A percentile compares a stretch with the other conserved stretches of the same genome.
Conservation (phyloP, 2,329 filamentous ascomycete species). For the Hymenoscyphus scutula region DNA sequence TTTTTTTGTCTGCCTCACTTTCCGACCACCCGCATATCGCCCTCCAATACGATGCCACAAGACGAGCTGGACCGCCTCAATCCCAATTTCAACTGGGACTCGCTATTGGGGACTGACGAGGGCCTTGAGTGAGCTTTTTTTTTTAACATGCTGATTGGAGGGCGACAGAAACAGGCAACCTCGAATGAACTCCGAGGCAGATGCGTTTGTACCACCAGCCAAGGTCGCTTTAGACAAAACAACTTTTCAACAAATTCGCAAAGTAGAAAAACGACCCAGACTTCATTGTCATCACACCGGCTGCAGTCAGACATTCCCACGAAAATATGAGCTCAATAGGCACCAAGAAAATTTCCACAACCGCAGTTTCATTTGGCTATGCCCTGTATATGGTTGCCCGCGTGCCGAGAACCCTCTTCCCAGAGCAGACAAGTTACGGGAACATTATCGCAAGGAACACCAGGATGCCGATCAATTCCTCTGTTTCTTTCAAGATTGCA, state of each 20-base stretch:
- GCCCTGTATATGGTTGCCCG: constrained; percentile 17
- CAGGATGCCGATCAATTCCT: constrained; percentile 5
- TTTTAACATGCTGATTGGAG: constrained; percentile 1
- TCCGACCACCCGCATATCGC: not conserved
- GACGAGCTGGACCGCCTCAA: no score
- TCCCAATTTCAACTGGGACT: not conserved
- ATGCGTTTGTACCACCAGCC: no score
- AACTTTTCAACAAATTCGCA: not conserved
- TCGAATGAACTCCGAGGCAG: no score
- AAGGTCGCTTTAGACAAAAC: no score
- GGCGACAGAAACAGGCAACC: no score
- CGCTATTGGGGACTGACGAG: not conserved
- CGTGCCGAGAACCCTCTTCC: constrained; percentile 15
- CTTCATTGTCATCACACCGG: constrained; percentile 12
- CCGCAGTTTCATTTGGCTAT: not conserved
- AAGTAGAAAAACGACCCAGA: not conserved
- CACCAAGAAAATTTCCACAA: constrained; percentile 17
- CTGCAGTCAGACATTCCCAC: constrained; percentile 18
- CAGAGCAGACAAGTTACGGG: constrained; percentile 17
- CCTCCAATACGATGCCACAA: not conserved
- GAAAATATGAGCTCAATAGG: constrained; percentile 15
- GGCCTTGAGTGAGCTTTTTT: not conserved
- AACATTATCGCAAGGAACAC: constrained; percentile 16
- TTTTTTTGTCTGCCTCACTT: not conserved
- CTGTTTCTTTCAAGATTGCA: constrained; percentile 14